A percentile compares a stretch with the other conserved stretches of the same genome.
Evolutionary conservation across 139 green algal species (phyloP).

Genomic region (Micractinium sp.): DNA sequence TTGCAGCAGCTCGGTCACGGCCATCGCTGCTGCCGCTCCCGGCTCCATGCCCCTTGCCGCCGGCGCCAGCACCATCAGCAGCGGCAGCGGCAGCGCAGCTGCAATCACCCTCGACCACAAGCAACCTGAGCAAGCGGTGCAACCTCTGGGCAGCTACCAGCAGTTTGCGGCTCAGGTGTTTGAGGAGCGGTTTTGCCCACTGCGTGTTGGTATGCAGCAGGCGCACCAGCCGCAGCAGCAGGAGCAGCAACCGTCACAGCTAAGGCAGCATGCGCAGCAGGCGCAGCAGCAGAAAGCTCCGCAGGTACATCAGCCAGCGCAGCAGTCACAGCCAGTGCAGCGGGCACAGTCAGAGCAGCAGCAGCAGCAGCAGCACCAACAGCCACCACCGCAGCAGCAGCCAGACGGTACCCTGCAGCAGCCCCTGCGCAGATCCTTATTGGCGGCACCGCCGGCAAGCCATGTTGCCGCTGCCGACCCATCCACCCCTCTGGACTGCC

Average conservation of each 20-base stretch:
- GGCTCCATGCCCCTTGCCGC: no score
- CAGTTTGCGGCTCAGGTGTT: background rate
- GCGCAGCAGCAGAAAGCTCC: background rate
- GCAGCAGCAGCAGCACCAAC: background rate
- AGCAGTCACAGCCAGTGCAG: background rate
- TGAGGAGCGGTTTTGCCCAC: conserved; percentile 10
- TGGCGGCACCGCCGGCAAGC: background rate
- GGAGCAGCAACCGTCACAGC: background rate
- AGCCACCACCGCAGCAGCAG: no score
- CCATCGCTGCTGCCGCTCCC: no score
- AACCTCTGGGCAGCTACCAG: conserved; percentile 13
- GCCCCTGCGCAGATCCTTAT: background rate
- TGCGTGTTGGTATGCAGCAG: background rate
- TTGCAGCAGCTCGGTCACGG: background rate
- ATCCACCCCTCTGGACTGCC: no score
- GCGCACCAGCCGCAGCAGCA: background rate
- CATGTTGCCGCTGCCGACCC: no score
- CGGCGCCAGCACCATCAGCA: no score
- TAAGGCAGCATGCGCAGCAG: background rate
- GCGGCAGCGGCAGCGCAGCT: no score
- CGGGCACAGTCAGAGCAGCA: background rate
- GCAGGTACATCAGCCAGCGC: background rate
- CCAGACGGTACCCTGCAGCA: background rate
- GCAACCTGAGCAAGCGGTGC: background rate
- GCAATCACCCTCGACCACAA: no score